Evolutionary conservation across 2,329 filamentous ascomycete species (phyloP).

Genomic region (Parasarocladium wereldwijsianum): DNA sequence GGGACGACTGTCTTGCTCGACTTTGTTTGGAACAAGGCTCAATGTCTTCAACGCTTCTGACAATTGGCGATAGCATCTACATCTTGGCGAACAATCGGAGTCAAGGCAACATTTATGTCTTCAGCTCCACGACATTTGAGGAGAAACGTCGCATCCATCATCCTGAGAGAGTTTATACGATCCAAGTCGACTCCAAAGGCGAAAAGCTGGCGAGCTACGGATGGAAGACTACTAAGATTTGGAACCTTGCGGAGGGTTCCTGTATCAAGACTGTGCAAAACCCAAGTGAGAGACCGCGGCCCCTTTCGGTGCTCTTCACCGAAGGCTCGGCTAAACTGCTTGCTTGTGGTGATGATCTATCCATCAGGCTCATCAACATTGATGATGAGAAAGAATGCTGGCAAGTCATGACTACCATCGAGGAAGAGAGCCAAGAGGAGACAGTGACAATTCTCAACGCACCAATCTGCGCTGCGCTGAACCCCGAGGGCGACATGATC

Average conservation of each 20-base stretch:
- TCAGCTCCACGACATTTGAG: slow-evolving; percentile 11
- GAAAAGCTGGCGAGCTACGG: slow-evolving; percentile 13
- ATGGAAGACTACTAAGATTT: slow-evolving; percentile 12
- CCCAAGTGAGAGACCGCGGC: slow-evolving; percentile 10
- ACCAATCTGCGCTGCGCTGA: slow-evolving; percentile 13
- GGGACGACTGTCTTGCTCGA: slow-evolving; percentile 14
- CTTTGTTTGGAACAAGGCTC: slow-evolving; percentile 6
- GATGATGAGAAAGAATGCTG: slow-evolving; percentile 8
- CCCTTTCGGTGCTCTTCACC: slow-evolving; percentile 11
- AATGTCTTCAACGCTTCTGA: slow-evolving; percentile 6
- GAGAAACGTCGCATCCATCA: slow-evolving; percentile 9
- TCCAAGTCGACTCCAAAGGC: slow-evolving; percentile 10
- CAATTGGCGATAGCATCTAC: slow-evolving; percentile 7
- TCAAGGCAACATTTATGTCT: slow-evolving; percentile 6
- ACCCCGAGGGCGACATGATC: slow-evolving; percentile 12
- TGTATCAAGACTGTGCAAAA: slow-evolving; percentile 11
- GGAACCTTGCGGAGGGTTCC: slow-evolving; percentile 11
- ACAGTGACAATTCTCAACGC: slow-evolving; percentile 10
- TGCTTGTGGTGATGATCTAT: slow-evolving; percentile 11
- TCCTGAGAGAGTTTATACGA: slow-evolving; percentile 9
- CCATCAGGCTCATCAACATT: slow-evolving; percentile 9
- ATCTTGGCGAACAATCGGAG: slow-evolving; percentile 4
- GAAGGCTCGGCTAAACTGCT: slow-evolving; percentile 9
- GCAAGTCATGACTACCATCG: slow-evolving; percentile 8
- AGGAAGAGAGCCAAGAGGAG: slow-evolving; percentile 11